A percentile compares a stretch with the other conserved stretches of the same genome.
These are phyloP conservation scores for Eucalyptus pauciflora DNA, from an alignment of 345 rosid species.

Conservation along the genomic window DNA sequence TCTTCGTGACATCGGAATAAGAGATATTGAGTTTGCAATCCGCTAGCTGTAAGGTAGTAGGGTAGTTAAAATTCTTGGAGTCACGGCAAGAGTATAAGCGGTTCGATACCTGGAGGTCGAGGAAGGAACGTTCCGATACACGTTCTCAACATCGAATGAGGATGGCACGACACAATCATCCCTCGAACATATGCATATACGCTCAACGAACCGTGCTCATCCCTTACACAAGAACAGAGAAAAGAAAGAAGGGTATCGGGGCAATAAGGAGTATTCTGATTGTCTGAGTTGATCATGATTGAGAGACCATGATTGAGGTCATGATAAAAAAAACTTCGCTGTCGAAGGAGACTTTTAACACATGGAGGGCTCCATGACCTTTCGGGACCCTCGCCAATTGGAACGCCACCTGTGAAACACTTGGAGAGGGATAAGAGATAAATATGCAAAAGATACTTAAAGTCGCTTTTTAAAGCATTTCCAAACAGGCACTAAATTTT, in stretches of 20 bases:
- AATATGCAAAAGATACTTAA: neutral
- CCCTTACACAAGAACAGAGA: neutral
- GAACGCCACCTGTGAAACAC: neutral
- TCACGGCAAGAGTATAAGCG: neutral
- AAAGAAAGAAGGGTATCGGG: too few species aligned
- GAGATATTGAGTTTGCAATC: neutral
- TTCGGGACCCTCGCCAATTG: neutral
- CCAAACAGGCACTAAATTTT: neutral
- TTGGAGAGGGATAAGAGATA: neutral
- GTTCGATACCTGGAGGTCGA: neutral
- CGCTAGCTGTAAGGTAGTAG: neutral
- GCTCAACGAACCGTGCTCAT: neutral
- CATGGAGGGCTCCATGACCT: neutral
- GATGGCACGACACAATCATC: neutral
- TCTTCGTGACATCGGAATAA: neutral
- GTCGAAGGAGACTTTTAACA: neutral
- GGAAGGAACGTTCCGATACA: neutral
- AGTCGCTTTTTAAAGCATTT: neutral
- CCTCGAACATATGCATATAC: neutral
- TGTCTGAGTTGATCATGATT: neutral
- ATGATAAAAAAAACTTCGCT: neutral
- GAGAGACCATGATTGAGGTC: neutral
- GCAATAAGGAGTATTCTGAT: neutral
- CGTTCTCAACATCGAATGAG: neutral
- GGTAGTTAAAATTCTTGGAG: neutral